Percentiles rank a stretch among this genome's conserved stretches.
phyloP scores from a whole-genome alignment of 148 eudicot species.

The Fagopyrum esculentum region DNA sequence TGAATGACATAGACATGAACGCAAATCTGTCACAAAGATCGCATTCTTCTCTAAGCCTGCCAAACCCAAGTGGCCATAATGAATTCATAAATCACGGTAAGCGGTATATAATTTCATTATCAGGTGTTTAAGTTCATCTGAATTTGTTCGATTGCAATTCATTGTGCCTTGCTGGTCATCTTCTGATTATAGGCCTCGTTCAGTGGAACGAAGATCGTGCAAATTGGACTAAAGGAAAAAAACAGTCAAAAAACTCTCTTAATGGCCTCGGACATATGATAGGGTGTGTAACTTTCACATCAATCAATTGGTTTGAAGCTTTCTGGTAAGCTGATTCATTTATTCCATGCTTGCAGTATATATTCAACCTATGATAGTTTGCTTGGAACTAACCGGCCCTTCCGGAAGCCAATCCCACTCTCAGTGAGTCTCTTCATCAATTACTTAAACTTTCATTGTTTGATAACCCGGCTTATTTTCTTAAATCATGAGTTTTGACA shows the following conservation, averaged over 20 bases:
- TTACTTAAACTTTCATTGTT: not conserved
- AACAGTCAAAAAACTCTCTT: conserved; percentile 21
- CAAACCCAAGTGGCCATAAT: conserved; percentile 41
- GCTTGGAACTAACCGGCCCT: conserved; percentile 47
- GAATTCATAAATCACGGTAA: conserved; percentile 76
- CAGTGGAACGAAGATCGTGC: conserved; percentile 66
- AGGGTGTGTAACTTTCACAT: conserved; percentile 29
- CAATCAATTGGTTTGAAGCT: not conserved
- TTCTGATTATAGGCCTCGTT: conserved; percentile 42
- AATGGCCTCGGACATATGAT: conserved; percentile 36
- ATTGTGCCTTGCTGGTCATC: not conserved
- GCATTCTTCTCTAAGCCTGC: conserved; percentile 54
- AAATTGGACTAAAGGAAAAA: conserved; percentile 55
- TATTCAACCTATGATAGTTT: conserved; percentile 52
- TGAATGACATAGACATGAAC: conserved; percentile 51
- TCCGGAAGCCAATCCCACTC: conserved; percentile 55
- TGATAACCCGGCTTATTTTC: not conserved
- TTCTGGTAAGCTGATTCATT: not conserved
- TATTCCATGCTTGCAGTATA: conserved; percentile 31
- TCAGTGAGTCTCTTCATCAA: conserved; percentile 32
- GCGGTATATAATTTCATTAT: conserved; percentile 11
- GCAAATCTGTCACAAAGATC: conserved; percentile 61
- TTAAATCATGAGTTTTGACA: conserved; percentile 17
- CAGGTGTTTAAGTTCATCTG: not conserved
- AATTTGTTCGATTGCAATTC: not conserved